Evolutionary conservation across 495 filamentous ascomycete species (phyloP).

Genomic region (Thozetella sp.): DNA sequence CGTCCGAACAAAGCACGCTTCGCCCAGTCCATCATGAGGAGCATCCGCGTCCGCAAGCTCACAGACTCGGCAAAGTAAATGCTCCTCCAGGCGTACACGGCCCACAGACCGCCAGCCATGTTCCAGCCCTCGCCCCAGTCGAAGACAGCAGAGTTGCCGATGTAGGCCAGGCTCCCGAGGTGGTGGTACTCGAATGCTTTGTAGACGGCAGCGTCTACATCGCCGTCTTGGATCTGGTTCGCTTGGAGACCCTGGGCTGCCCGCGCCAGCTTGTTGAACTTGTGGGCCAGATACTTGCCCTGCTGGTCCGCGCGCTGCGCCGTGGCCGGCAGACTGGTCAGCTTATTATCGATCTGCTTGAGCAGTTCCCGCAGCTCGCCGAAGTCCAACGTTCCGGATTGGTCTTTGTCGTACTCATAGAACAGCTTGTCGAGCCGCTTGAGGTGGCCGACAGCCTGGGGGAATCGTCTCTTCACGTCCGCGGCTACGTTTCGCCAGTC

Average conservation of each 20-base stretch:
- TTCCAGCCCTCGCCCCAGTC: conserved; percentile 75
- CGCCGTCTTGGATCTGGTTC: conserved; percentile 85
- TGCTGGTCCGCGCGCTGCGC: conserved; percentile 99
- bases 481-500: conserved; percentile 87
- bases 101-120: conserved; percentile 83
- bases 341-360: conserved; percentile 85
- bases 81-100: conserved; percentile 95
- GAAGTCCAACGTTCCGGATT: conserved; percentile 91
- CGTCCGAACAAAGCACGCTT: conserved; percentile 95
- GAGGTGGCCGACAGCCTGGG: conserved; percentile 89
- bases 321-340: conserved; percentile 83
- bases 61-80: conserved; percentile 99
- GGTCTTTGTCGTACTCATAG: conserved; percentile 87
- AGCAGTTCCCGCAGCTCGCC: conserved; percentile 87
- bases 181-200: conserved; percentile 96
- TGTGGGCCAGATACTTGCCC: conserved; percentile 88
- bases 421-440: conserved; percentile 89
- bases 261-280: conserved; percentile 89
- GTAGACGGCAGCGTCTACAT: conserved; percentile 90
- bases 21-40: conserved; percentile 98
- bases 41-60: conserved; percentile 81
- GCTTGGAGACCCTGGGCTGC: conserved; percentile 73
- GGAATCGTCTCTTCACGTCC: conserved; percentile 85
- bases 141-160: conserved; percentile 95
- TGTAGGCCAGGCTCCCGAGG: conserved; percentile 89